phyloP scores from a whole-genome alignment of 805 yeast genomes.

The Kodamaea kaohsiungensis region DNA sequence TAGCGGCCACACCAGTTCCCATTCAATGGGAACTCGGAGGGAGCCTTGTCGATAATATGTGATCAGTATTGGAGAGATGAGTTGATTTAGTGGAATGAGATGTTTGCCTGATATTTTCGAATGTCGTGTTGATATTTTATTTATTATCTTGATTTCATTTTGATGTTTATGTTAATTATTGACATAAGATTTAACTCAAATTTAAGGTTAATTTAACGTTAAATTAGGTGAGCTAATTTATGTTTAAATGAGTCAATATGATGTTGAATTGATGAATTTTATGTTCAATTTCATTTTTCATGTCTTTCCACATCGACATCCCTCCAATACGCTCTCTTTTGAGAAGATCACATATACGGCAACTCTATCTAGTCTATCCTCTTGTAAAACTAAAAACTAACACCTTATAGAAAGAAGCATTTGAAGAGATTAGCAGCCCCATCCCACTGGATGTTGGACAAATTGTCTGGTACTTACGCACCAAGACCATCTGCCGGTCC shows the following conservation, averaged over 20 bases:
- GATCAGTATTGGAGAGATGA: conserved; percentile 1
- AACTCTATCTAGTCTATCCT: conserved; percentile 1
- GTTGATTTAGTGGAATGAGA: background rate
- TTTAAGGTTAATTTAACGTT: too few species aligned
- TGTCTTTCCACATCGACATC: too few species aligned
- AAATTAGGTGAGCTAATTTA: too few species aligned
- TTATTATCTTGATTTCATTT: background rate
- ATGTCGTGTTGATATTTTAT: background rate
- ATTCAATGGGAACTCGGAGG: conserved; percentile 21
- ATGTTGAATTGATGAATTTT: too few species aligned
- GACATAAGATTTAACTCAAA: too few species aligned
- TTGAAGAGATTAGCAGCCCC: conserved; percentile 99
- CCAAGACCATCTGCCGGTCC: conserved; percentile 99
- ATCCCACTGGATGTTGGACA: conserved; percentile 99
- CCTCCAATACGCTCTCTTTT: background rate
- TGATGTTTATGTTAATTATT: background rate
- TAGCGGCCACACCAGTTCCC: conserved; percentile 7
- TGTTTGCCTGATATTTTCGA: background rate
- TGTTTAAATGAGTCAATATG: too few species aligned
- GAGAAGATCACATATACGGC: background rate
- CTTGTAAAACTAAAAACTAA: conserved; percentile 21
- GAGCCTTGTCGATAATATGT: conserved; percentile 50
- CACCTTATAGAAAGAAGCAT: conserved; percentile 82
- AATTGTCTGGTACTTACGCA: conserved; percentile 98
- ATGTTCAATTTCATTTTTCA: too few species aligned